Conservation (phyloP, 164 flowering plant species). For the Nymphaea thermarum region DNA sequence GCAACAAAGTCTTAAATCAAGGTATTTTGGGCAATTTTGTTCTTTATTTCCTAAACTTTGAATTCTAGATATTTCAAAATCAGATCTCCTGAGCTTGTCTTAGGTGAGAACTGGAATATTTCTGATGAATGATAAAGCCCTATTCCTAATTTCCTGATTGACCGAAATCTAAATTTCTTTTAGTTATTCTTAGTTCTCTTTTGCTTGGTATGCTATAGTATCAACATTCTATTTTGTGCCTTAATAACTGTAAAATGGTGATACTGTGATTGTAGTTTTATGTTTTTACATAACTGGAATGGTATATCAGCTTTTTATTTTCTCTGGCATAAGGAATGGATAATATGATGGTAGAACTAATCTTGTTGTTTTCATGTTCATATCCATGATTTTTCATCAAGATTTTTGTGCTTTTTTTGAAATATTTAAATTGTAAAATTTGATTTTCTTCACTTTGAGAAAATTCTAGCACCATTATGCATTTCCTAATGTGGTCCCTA, state of each 20-base stretch:
- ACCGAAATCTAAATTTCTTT: background rate
- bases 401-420: too few relatives aligned
- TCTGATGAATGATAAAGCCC: background rate
- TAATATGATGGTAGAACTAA: too few relatives aligned
- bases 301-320: too few relatives aligned
- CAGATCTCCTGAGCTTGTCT: background rate
- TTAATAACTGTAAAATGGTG: background rate
- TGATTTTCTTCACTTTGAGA: too few relatives aligned
- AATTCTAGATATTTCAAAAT: background rate
- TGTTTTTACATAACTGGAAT: too few relatives aligned
- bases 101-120: background rate
- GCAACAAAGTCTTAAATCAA: constrained; percentile 30
- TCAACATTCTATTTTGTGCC: background rate
- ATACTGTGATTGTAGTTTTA: too few relatives aligned
- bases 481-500: too few relatives aligned
- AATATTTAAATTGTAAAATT: too few relatives aligned
- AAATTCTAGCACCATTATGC: too few relatives aligned
- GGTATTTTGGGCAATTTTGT: constrained; percentile 17
- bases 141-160: background rate
- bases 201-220: background rate
- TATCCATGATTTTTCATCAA: too few relatives aligned
- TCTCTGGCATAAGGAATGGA: too few relatives aligned
- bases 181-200: background rate
- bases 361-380: too few relatives aligned
- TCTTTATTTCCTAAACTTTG: background rate